phyloP scores from a whole-genome alignment of 176 grass and related monocot genomes.

The Panicum miliaceum region DNA sequence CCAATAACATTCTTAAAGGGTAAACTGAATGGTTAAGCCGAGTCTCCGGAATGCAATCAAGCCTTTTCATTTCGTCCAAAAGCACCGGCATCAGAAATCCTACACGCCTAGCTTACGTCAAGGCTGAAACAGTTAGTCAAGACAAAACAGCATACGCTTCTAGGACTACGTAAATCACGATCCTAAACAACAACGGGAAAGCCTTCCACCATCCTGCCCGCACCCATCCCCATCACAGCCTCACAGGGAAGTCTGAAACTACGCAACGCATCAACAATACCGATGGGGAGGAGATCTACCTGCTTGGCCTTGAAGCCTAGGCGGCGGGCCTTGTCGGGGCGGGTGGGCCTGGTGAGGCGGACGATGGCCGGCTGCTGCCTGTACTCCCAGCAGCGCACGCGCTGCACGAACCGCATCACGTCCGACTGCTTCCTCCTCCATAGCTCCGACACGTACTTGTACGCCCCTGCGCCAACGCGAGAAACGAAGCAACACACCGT shows the following conservation, averaged over 20 bases:
- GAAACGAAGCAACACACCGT: not conserved
- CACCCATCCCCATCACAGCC: not conserved
- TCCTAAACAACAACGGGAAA: not conserved
- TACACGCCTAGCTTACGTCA: not conserved
- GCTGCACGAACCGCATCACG: slow-evolving; percentile 78
- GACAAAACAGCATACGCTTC: not conserved
- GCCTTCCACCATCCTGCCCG: not conserved
- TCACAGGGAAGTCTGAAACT: not conserved
- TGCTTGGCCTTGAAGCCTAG: slow-evolving; percentile 92
- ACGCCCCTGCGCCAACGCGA: slow-evolving; percentile 60
- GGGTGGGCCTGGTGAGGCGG: slow-evolving; percentile 63
- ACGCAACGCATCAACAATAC: not conserved
- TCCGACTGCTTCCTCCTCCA: slow-evolving; percentile 92
- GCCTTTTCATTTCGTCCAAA: not conserved
- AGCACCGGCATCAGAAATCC: not conserved
- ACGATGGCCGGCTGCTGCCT: slow-evolving; percentile 72
- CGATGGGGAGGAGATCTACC: slow-evolving; percentile 44
- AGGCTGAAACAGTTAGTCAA: not conserved
- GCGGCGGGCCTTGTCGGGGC: slow-evolving; percentile 83
- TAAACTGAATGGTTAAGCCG: not conserved
- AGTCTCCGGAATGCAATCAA: not conserved
- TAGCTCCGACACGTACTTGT: slow-evolving; percentile 88
- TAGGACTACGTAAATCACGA: not conserved
- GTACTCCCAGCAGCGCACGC: slow-evolving; percentile 81
- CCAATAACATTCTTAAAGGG: too few species aligned